These are phyloP conservation scores for Metschnikowia continentalis DNA, from an alignment of 805 yeast species.

Conservation along the genomic window DNA sequence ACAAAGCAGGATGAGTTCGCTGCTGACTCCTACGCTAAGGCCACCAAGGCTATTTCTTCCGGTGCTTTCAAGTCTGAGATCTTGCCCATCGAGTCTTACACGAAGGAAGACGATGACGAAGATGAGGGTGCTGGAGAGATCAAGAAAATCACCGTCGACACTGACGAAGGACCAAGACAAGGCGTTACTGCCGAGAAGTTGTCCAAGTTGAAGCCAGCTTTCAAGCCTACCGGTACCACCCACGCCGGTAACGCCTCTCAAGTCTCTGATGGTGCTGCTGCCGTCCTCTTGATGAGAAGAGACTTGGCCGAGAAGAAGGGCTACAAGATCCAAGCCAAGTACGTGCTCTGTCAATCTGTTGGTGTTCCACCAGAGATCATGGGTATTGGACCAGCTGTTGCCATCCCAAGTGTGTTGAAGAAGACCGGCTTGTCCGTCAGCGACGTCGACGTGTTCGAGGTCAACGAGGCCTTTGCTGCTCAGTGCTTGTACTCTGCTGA, in stretches of 20 bases:
- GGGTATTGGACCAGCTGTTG: conserved; percentile 98
- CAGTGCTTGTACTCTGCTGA: conserved; percentile 79
- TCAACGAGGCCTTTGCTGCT: conserved; percentile 96
- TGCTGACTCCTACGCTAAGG: conserved; percentile 80
- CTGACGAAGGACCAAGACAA: conserved; percentile 87
- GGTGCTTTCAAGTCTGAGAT: conserved; percentile 89
- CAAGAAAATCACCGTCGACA: conserved; percentile 44
- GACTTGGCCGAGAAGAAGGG: conserved; percentile 74
- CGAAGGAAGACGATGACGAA: conserved; percentile 55
- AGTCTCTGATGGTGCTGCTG: conserved; percentile 94
- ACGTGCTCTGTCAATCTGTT: conserved; percentile 69
- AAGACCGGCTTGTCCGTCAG: conserved; percentile 54
- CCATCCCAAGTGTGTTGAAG: conserved; percentile 79
- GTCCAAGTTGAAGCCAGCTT: conserved; percentile 79
- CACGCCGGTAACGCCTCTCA: conserved; percentile 98
- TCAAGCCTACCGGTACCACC: conserved; percentile 76
- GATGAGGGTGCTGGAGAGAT: conserved; percentile 42
- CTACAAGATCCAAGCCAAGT: conserved; percentile 74
- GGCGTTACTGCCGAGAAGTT: conserved; percentile 79
- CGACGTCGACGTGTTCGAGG: conserved; percentile 76
- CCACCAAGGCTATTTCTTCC: conserved; percentile 62
- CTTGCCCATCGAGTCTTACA: conserved; percentile 66
- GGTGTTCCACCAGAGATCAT: conserved; percentile 97
- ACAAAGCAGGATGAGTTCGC: conserved; percentile 83
- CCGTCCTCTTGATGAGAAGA: conserved; percentile 78